Evolutionary conservation across 768 basidiomycete genomes (phyloP).

Genomic region (Pleurotus tuoliensis): DNA sequence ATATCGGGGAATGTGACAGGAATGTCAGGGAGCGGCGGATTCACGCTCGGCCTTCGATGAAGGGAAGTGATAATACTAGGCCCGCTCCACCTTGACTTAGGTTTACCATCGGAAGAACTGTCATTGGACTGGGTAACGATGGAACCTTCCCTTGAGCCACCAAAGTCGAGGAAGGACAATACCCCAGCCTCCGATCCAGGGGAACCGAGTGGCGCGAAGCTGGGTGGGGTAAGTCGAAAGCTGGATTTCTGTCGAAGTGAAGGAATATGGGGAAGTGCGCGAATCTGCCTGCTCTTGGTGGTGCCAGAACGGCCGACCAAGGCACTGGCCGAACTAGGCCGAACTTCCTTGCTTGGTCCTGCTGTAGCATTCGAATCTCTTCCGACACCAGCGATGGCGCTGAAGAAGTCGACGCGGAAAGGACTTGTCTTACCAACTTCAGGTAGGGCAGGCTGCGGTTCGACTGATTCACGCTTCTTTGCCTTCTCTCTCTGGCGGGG

Average conservation of each 20-base stretch:
- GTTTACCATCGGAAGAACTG: conserved; percentile 15
- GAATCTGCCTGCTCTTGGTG: background rate
- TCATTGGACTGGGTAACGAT: conserved; percentile 19
- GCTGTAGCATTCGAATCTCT: conserved; percentile 10
- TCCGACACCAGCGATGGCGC: conserved; percentile 14
- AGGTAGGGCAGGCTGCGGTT: conserved; percentile 21
- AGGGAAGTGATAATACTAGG: conserved; percentile 22
- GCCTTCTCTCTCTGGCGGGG: background rate
- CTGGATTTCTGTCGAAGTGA: background rate
- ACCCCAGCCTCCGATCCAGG: conserved; percentile 5
- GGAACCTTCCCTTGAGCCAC: conserved; percentile 26
- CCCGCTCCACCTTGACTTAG: conserved; percentile 39
- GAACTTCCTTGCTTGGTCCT: background rate
- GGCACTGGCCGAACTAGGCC: background rate
- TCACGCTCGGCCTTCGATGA: conserved; percentile 17
- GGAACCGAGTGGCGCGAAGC: conserved; percentile 4
- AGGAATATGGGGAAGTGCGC: conserved; percentile 5
- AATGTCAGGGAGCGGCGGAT: background rate
- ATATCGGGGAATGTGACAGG: background rate
- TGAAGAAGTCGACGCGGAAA: conserved; percentile 39
- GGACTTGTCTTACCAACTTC: conserved; percentile 40
- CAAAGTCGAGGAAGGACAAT: conserved; percentile 37
- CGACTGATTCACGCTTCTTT: conserved; percentile 4
- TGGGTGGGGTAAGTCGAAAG: conserved; percentile 8
- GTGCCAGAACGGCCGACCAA: background rate